These are phyloP conservation scores for Conticribra guillardii DNA, from an alignment of 108 stramenopile species.

Conservation along the genomic window DNA sequence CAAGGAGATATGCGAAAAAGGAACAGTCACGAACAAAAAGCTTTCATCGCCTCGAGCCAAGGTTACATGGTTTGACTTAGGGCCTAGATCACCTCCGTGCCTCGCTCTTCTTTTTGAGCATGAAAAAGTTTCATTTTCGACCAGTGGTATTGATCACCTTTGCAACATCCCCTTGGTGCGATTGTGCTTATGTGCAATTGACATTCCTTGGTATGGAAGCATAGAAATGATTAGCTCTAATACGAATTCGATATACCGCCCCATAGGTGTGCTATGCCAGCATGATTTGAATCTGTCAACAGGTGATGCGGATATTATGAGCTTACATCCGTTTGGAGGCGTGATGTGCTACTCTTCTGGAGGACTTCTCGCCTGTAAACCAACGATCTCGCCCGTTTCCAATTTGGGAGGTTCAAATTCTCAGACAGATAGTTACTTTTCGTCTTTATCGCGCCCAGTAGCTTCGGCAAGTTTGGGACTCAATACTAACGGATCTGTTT, in stretches of 20 bases:
- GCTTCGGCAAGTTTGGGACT: slow-evolving; percentile 58
- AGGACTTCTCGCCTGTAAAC: slow-evolving; percentile 21
- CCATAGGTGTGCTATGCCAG: slow-evolving; percentile 48
- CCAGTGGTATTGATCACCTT: too few relatives aligned
- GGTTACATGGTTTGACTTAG: slow-evolving; percentile 48
- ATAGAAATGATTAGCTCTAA: slow-evolving; percentile 22
- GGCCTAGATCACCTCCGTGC: slow-evolving; percentile 46
- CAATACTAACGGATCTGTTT: slow-evolving; percentile 58
- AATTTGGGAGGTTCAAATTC: neutral
- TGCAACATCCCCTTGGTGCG: too few relatives aligned
- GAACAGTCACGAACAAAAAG: neutral
- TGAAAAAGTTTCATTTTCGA: too few relatives aligned
- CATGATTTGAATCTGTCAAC: slow-evolving; percentile 14
- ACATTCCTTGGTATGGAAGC: slow-evolving; percentile 54
- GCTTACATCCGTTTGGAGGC: slow-evolving; percentile 6
- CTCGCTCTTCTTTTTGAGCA: slow-evolving; percentile 33
- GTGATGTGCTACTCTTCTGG: slow-evolving; percentile 27
- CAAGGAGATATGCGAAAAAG: slow-evolving; percentile 8
- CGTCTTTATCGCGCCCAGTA: slow-evolving; percentile 43
- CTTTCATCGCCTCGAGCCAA: slow-evolving; percentile 14
- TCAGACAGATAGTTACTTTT: slow-evolving; percentile 38
- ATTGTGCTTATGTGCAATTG: slow-evolving; percentile 47
- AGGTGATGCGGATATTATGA: slow-evolving; percentile 16
- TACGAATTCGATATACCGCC: slow-evolving; percentile 14
- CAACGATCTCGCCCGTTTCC: slow-evolving; percentile 11